A percentile compares a stretch with the other conserved stretches of the same genome.
Evolutionary conservation across 306 rosid genomes (phyloP).

Genomic region (Prunus mume): DNA sequence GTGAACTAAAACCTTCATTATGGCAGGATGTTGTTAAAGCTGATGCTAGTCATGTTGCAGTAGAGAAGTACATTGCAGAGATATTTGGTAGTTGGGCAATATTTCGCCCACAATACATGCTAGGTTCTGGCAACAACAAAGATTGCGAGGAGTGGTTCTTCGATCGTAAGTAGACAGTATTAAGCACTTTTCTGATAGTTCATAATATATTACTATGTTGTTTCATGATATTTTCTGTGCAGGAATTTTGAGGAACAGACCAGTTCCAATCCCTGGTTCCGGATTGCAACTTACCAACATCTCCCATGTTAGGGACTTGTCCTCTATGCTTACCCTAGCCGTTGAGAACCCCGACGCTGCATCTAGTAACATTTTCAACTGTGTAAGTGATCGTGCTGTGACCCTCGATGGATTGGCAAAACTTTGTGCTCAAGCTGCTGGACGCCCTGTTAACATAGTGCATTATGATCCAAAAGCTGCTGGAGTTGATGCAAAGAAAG

Average conservation of each 20-base stretch:
- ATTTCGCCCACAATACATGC: slow-evolving; percentile 89
- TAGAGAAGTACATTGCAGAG: slow-evolving; percentile 74
- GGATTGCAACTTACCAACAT: slow-evolving; percentile 87
- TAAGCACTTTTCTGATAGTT: not conserved
- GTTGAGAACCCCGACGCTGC: slow-evolving; percentile 87
- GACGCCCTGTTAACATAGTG: slow-evolving; percentile 66
- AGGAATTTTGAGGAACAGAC: slow-evolving; percentile 91
- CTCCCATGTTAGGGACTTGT: slow-evolving; percentile 79
- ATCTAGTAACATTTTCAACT: slow-evolving; percentile 59
- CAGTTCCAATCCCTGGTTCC: slow-evolving; percentile 87
- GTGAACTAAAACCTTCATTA: slow-evolving; percentile 4
- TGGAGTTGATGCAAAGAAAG: slow-evolving; percentile 83
- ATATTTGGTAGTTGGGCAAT: slow-evolving; percentile 63
- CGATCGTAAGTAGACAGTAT: slow-evolving; percentile 52
- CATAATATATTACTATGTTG: not conserved
- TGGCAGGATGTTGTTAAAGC: slow-evolving; percentile 79
- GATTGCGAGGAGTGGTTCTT: slow-evolving; percentile 98
- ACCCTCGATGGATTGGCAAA: slow-evolving; percentile 85
- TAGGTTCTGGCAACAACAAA: slow-evolving; percentile 96
- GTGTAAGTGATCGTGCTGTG: slow-evolving; percentile 79
- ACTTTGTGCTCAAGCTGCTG: slow-evolving; percentile 90
- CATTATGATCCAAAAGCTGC: slow-evolving; percentile 89
- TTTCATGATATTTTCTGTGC: not conserved
- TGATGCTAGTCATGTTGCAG: slow-evolving; percentile 88
- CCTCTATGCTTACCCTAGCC: slow-evolving; percentile 78